A percentile compares a stretch with the other conserved stretches of the same genome.
phyloP scores from a whole-genome alignment of 345 rosid species.

The Kandelia obovata region DNA sequence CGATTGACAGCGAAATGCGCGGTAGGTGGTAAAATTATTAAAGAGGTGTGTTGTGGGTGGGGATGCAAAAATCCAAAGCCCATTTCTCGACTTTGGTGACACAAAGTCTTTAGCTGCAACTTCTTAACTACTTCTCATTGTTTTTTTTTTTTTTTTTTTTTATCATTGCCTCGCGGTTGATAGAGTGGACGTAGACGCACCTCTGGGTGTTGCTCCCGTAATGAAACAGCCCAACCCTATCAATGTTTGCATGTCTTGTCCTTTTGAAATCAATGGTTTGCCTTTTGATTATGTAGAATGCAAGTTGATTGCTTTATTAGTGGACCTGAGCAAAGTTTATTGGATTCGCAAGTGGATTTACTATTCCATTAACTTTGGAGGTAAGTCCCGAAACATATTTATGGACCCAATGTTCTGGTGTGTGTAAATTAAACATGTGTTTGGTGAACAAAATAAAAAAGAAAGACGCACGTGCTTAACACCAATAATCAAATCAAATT shows the following conservation, averaged over 20 bases:
- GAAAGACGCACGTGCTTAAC: background rate
- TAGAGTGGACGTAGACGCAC: conserved; percentile 2
- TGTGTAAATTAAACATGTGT: background rate
- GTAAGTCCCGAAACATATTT: background rate
- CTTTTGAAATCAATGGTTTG: background rate
- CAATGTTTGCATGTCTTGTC: too few species aligned
- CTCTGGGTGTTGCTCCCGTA: conserved; percentile 14
- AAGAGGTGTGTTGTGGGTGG: background rate
- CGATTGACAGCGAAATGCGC: conserved; percentile 9
- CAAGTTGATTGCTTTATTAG: conserved; percentile 4
- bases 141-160: conserved; percentile 6
- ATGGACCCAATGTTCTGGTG: background rate
- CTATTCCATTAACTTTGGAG: conserved; percentile 5
- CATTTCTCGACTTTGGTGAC: conserved; percentile 30
- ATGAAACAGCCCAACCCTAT: conserved; percentile 17
- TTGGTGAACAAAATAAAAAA: background rate
- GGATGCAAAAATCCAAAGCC: conserved; percentile 20
- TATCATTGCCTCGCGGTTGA: conserved; percentile 13
- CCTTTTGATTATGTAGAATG: background rate
- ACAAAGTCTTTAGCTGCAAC: conserved; percentile 14
- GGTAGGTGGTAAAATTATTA: background rate
- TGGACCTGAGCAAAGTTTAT: background rate
- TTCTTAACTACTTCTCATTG: conserved; percentile 26
- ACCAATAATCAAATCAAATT: background rate
- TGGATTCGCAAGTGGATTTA: background rate